Percentiles rank a stretch among this genome's conserved stretches.
These are phyloP conservation scores for Nymphaea colorata DNA, from an alignment of 164 flowering plant species.

Conservation along the genomic window DNA sequence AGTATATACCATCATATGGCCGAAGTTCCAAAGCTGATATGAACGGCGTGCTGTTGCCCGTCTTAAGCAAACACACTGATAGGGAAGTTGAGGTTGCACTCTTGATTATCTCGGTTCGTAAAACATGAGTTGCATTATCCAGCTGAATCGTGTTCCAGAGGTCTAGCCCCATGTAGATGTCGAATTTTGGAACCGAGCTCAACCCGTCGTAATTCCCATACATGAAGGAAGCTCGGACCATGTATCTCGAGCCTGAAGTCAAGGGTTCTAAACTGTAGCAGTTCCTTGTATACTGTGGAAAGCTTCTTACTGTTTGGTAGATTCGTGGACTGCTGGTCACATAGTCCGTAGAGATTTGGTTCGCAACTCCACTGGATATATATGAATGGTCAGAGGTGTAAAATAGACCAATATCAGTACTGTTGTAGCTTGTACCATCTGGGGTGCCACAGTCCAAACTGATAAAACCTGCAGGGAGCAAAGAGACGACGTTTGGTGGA, in stretches of 20 bases:
- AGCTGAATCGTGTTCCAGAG: constrained; percentile 20
- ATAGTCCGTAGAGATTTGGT: neutral
- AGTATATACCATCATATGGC: constrained; percentile 2
- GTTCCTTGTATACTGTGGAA: neutral
- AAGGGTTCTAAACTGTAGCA: neutral
- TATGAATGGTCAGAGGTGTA: neutral
- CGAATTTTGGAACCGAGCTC: constrained; percentile 18
- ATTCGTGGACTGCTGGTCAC: neutral
- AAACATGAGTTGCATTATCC: neutral
- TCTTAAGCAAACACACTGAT: constrained; percentile 29
- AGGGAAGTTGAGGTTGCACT: constrained; percentile 7
- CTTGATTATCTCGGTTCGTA: constrained; percentile 19
- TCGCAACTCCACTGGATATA: neutral
- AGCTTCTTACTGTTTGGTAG: constrained; percentile 1
- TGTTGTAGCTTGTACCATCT: neutral
- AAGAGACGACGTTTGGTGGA: too few relatives aligned
- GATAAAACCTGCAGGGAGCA: neutral
- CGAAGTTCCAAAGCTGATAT: constrained; percentile 32
- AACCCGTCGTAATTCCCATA: constrained; percentile 15
- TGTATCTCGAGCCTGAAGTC: neutral
- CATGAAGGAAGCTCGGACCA: constrained; percentile 5
- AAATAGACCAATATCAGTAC: neutral
- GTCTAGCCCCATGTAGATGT: constrained; percentile 24
- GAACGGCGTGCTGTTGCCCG: constrained; percentile 28
- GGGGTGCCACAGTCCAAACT: constrained; percentile 2